These are phyloP conservation scores for Straminergon stramineum DNA, from an alignment of 225 moss, liverwort and hornwort species.

Conservation along the genomic window DNA sequence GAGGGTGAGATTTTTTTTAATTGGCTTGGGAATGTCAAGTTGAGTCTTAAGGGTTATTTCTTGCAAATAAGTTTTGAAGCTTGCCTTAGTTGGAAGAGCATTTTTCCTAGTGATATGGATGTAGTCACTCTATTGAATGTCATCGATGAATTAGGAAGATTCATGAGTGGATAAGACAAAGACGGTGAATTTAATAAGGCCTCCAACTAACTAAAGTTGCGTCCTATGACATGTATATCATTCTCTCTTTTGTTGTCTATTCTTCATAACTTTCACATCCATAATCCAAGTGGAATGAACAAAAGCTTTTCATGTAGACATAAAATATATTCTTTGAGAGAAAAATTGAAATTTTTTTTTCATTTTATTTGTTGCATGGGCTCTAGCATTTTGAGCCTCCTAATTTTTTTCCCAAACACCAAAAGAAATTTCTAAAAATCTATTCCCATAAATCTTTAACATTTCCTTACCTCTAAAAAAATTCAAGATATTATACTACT, in stretches of 20 bases:
- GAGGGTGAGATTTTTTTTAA: rapidly evolving
- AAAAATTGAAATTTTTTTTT: not conserved
- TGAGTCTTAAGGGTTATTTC: not conserved
- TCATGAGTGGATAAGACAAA: not conserved
- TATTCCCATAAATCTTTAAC: not conserved
- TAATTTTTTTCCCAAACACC: not conserved
- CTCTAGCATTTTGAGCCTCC: not conserved
- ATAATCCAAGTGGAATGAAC: not conserved
- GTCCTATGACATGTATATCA: rapidly evolving
- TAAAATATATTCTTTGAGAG: not conserved
- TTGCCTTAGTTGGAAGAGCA: rapidly evolving
- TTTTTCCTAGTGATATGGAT: not conserved
- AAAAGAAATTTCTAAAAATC: not conserved
- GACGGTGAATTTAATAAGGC: not conserved
- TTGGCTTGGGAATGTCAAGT: not conserved
- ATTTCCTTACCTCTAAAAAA: not conserved
- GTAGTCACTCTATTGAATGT: rapidly evolving
- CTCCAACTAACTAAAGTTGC: rapidly evolving
- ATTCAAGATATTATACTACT: not conserved
- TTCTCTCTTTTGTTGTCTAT: rapidly evolving
- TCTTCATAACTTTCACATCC: not conserved
- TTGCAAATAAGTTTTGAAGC: not conserved
- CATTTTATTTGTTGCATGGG: rapidly evolving
- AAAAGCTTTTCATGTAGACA: not conserved
- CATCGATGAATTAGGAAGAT: not conserved